These are phyloP conservation scores for Calonectria pseudoturangicola DNA, from an alignment of 2,329 filamentous ascomycete genomes.

Conservation along the genomic window DNA sequence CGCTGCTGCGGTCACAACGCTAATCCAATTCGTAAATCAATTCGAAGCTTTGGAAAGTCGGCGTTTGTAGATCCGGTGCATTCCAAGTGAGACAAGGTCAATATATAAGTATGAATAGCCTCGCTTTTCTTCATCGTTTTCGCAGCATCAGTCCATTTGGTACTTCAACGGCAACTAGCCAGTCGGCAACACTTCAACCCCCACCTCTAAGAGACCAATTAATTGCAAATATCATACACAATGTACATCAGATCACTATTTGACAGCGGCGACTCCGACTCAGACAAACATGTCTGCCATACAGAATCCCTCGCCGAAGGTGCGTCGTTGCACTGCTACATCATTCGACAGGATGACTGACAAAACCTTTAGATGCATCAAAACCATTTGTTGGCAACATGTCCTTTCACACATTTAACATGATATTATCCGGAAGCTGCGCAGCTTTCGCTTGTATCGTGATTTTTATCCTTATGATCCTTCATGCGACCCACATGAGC, in stretches of 20 bases:
- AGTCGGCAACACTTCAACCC: not conserved
- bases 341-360: conserved; percentile 4
- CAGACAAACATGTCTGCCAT: not conserved
- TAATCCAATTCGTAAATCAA: not conserved
- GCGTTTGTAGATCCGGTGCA: not conserved
- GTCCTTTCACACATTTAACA: conserved; percentile 44
- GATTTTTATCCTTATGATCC: conserved; percentile 42
- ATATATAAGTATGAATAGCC: not conserved
- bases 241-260: conserved; percentile 6
- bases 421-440: conserved; percentile 44
- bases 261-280: not conserved
- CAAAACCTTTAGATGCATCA: conserved; percentile 30
- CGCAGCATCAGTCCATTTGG: not conserved
- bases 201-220: not conserved
- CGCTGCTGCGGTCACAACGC: conserved; percentile 9
- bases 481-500: conserved; percentile 47
- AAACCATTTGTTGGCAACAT: conserved; percentile 33
- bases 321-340: not conserved
- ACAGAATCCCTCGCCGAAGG: not conserved
- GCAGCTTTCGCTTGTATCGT: conserved; percentile 35
- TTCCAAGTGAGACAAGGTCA: not conserved
- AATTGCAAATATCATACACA: not conserved
- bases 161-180: not conserved
- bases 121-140: not conserved
- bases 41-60: not conserved